Percentiles rank a stretch among this genome's conserved stretches.
Conservation (phyloP, 1,284 basidiomycete genomes). For the Butyriboletus appendiculatus region DNA sequence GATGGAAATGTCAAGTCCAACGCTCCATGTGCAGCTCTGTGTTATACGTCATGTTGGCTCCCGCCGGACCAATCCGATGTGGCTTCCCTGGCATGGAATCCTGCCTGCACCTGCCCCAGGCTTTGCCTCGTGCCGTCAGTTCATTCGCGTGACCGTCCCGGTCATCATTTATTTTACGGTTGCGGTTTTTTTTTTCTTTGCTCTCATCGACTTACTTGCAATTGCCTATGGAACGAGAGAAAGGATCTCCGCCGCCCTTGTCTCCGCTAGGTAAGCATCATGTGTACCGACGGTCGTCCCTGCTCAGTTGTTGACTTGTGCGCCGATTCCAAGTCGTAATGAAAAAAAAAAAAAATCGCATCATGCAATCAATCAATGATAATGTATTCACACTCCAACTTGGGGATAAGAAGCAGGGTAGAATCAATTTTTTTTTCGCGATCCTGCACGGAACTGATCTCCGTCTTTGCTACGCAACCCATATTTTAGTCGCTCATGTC, state of each 20-base stretch:
- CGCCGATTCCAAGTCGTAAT: background rate
- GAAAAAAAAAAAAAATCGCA: background rate
- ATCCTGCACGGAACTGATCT: conserved; percentile 9
- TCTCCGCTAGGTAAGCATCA: background rate
- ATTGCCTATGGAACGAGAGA: background rate
- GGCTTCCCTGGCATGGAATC: background rate
- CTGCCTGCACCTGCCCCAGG: background rate
- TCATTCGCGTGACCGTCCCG: background rate
- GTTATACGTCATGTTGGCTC: background rate
- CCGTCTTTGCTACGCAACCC: conserved; percentile 3
- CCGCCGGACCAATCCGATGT: background rate
- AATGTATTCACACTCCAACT: background rate
- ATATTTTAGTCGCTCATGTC: conserved; percentile 9
- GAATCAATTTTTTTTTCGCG: background rate
- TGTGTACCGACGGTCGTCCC: background rate
- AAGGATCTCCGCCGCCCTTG: conserved; percentile 6
- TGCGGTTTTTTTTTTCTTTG: background rate
- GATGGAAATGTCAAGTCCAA: conserved; percentile 2
- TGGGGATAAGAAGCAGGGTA: background rate
- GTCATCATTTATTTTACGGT: conserved; percentile 1
- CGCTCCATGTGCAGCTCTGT: conserved; percentile 4
- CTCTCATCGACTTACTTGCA: background rate
- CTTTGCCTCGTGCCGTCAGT: conserved; percentile 1
- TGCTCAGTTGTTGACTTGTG: conserved; percentile 11
- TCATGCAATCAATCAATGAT: background rate